These are phyloP conservation scores for Cydonia oblonga DNA, from an alignment of 331 rosid genomes.

Conservation along the genomic window DNA sequence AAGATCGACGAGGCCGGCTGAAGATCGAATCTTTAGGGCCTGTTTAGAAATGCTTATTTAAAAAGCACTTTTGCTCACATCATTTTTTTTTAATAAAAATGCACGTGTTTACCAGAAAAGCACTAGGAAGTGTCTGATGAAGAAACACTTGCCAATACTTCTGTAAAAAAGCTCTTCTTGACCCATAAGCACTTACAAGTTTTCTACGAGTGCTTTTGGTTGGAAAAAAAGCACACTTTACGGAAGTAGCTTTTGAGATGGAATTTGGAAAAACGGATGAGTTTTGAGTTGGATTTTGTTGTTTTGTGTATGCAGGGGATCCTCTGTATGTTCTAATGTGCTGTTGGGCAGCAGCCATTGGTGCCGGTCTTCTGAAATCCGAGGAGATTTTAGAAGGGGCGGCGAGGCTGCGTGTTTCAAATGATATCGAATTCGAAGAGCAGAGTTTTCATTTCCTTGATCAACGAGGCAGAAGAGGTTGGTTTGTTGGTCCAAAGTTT, in stretches of 20 bases:
- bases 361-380: constrained; percentile 89
- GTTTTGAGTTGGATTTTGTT: constrained; percentile 2
- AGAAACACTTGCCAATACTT: too few species aligned
- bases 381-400: constrained; percentile 92
- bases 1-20: constrained; percentile 63
- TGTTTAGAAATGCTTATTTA: not conserved
- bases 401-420: constrained; percentile 61
- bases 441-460: constrained; percentile 66
- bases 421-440: constrained; percentile 87
- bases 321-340: constrained; percentile 75
- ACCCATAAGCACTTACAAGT: too few species aligned
- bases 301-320: constrained; percentile 62
- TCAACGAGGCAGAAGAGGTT: constrained; percentile 85
- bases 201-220: too few species aligned
- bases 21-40: not conserved
- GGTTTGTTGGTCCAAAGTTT: not conserved
- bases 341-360: constrained; percentile 83
- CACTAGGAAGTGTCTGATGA: too few species aligned
- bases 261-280: not conserved
- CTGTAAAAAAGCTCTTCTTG: too few species aligned
- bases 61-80: too few species aligned
- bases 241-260: not conserved
- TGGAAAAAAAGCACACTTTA: too few species aligned
- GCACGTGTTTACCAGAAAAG: not conserved
- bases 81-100: too few species aligned